Percentiles rank a stretch among this genome's conserved stretches.
Evolutionary conservation across 2,329 filamentous ascomycete genomes (phyloP).

Genomic region (Paracoccidioides lutzii): DNA sequence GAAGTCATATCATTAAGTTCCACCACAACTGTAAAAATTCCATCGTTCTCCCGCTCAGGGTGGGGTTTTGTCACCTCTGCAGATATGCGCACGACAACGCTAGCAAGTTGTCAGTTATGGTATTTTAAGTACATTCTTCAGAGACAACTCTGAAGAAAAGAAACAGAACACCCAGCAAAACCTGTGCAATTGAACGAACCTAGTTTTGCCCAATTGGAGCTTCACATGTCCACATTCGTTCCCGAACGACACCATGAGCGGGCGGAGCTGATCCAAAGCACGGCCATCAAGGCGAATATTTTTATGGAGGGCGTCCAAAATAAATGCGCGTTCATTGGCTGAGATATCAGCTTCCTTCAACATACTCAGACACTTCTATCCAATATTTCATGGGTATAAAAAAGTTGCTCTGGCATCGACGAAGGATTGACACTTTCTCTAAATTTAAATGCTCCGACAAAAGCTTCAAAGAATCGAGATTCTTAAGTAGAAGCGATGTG

Average conservation of each 20-base stretch:
- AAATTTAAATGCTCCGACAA: background rate
- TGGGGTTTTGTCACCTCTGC: conserved; percentile 79
- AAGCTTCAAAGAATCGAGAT: background rate
- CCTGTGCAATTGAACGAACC: conserved; percentile 37
- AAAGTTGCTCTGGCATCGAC: background rate
- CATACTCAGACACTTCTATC: conserved; percentile 6
- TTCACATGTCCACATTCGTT: conserved; percentile 86
- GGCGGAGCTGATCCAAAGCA: conserved; percentile 64
- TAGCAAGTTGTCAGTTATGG: conserved; percentile 23
- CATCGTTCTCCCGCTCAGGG: conserved; percentile 83
- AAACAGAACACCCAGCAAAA: background rate
- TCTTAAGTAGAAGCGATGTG: background rate
- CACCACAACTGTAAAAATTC: conserved; percentile 81
- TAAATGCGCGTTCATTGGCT: conserved; percentile 74
- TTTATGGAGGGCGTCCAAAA: conserved; percentile 68
- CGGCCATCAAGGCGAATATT: conserved; percentile 76
- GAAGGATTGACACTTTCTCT: background rate
- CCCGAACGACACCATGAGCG: conserved; percentile 66
- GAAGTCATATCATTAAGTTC: conserved; percentile 89
- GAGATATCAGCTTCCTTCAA: conserved; percentile 51
- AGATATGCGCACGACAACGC: conserved; percentile 72
- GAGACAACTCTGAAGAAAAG: background rate
- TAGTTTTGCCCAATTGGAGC: conserved; percentile 78
- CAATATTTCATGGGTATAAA: conserved; percentile 3
- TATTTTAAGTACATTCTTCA: background rate